Conservation (phyloP, 805 yeast species). For the Starmerella bacillaris region DNA sequence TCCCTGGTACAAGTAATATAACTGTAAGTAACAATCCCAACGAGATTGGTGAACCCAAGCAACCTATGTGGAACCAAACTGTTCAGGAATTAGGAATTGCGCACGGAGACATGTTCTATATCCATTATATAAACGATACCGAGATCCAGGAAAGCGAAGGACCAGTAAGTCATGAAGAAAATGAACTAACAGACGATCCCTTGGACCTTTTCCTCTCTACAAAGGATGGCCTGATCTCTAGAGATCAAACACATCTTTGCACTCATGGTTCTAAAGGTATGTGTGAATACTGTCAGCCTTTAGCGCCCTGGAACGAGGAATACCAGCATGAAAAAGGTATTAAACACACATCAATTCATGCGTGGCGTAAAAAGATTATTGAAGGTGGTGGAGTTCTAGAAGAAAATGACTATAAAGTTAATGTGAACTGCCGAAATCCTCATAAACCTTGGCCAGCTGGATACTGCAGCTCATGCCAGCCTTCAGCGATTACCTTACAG, state of each 20-base stretch:
- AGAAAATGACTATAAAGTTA: conserved; percentile 50
- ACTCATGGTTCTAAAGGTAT: conserved; percentile 83
- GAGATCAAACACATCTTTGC: conserved; percentile 48
- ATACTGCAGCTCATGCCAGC: conserved; percentile 91
- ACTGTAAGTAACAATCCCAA: conserved; percentile 32
- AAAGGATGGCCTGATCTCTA: conserved; percentile 52
- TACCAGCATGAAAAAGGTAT: conserved; percentile 60
- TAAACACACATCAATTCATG: conserved; percentile 77
- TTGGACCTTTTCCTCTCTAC: conserved; percentile 45
- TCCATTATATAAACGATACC: conserved; percentile 20
- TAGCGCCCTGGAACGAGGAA: conserved; percentile 82
- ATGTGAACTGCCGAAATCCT: conserved; percentile 47
- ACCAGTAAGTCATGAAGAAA: background rate
- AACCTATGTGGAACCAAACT: conserved; percentile 24
- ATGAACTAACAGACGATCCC: background rate
- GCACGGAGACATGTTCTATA: conserved; percentile 43
- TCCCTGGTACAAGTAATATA: conserved; percentile 21
- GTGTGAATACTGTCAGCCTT: conserved; percentile 93
- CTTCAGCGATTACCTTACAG: conserved; percentile 81
- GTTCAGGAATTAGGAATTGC: conserved; percentile 24
- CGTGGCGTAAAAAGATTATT: conserved; percentile 51
- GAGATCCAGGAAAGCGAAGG: background rate
- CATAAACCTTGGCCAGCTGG: conserved; percentile 92
- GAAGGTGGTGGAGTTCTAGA: conserved; percentile 45
- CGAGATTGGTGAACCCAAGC: conserved; percentile 26